These are phyloP conservation scores for Rhizopogon vesiculosus DNA, from an alignment of 768 basidiomycete genomes.

Conservation along the genomic window DNA sequence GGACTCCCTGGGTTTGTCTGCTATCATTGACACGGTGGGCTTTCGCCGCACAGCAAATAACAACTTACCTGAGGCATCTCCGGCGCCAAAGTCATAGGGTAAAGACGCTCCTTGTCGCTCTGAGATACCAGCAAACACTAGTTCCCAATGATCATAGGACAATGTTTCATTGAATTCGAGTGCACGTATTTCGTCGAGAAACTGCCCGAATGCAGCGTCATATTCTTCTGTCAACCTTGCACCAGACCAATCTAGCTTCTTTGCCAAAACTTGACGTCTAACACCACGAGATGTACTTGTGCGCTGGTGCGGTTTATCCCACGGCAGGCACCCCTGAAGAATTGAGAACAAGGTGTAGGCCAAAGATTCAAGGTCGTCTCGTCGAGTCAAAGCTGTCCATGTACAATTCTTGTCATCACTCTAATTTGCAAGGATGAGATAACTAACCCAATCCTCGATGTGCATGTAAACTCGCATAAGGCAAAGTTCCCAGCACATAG, in stretches of 20 bases:
- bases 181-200: background rate
- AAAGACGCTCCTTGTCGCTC: background rate
- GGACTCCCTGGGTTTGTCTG: background rate
- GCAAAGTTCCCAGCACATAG: slow-evolving; percentile 24
- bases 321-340: background rate
- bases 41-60: background rate
- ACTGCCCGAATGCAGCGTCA: background rate
- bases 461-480: slow-evolving; percentile 30
- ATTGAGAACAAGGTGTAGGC: background rate
- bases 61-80: background rate
- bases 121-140: background rate
- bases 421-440: background rate
- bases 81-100: background rate
- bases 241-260: background rate
- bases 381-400: background rate
- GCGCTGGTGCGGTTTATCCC: background rate
- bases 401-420: background rate
- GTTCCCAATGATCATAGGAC: background rate
- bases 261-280: background rate
- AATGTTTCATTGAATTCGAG: background rate
- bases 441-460: slow-evolving; percentile 5
- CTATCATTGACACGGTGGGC: background rate
- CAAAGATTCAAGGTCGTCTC: background rate
- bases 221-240: background rate
- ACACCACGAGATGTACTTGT: background rate